These are phyloP conservation scores for Nannizziopsis barbatae DNA, from an alignment of 2,329 filamentous ascomycete genomes.

Conservation along the genomic window DNA sequence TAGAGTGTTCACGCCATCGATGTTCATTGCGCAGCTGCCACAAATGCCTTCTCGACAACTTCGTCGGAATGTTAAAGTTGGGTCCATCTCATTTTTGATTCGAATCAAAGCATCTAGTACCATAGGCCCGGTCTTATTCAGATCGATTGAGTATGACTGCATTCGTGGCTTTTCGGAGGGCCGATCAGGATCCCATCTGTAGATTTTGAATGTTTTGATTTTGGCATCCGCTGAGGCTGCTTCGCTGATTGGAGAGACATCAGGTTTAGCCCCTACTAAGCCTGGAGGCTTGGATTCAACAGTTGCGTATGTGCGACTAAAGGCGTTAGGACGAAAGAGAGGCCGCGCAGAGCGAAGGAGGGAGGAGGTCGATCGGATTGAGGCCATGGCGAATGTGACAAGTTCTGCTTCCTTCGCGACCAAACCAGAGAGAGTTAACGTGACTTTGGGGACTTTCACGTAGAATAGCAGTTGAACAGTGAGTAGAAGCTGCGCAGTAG, in stretches of 20 bases:
- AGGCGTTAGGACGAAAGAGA: constrained; percentile 30
- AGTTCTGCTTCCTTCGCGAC: constrained; percentile 13
- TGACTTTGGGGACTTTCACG: neutral
- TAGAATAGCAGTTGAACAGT: neutral
- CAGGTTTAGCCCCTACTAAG: constrained; percentile 37
- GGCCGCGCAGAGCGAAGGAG: constrained; percentile 34
- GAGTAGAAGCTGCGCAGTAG: neutral
- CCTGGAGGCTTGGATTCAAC: constrained; percentile 25
- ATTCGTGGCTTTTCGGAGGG: constrained; percentile 88
- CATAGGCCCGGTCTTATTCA: constrained; percentile 99
- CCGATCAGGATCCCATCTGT: constrained; percentile 94
- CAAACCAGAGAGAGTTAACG: neutral
- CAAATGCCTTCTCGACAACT: constrained; percentile 98
- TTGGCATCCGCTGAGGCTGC: constrained; percentile 48
- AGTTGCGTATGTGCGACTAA: constrained; percentile 39
- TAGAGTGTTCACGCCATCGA: constrained; percentile 95
- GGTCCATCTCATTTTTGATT: constrained; percentile 98
- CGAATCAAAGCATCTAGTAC: constrained; percentile 90
- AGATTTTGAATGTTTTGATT: constrained; percentile 95
- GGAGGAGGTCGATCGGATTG: constrained; percentile 39
- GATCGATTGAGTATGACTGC: constrained; percentile 87
- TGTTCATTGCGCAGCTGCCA: constrained; percentile 99
- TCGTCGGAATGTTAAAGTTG: constrained; percentile 88
- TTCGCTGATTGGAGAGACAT: constrained; percentile 45
- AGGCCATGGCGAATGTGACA: constrained; percentile 31